These are phyloP conservation scores for Actinomortierella wolfii DNA, from an alignment of 371 early-diverging fungal species.

Conservation along the genomic window DNA sequence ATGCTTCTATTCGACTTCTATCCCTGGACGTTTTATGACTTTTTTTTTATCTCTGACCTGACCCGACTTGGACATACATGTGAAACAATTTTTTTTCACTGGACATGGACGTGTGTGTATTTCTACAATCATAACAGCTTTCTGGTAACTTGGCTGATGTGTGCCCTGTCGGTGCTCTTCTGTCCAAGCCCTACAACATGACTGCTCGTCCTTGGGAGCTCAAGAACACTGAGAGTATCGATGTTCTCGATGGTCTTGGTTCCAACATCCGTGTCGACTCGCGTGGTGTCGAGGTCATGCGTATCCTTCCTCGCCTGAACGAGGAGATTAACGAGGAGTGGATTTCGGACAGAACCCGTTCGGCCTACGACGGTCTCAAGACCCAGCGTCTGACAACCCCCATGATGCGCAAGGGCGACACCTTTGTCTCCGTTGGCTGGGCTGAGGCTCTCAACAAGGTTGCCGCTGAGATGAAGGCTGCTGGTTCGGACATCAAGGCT, in stretches of 20 bases:
- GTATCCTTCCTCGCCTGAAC: slow-evolving; percentile 92
- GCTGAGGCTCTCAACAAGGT: slow-evolving; percentile 83
- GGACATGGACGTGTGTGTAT: background rate
- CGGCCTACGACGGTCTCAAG: slow-evolving; percentile 94
- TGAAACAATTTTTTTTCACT: background rate
- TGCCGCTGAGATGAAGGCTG: slow-evolving; percentile 63
- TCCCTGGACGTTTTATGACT: background rate
- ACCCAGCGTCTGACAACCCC: slow-evolving; percentile 94
- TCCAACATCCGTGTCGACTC: slow-evolving; percentile 96
- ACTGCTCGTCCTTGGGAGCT: slow-evolving; percentile 97
- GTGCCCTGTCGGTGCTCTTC: slow-evolving; percentile 98
- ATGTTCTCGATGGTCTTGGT: slow-evolving; percentile 94
- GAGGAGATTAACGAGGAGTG: slow-evolving; percentile 98
- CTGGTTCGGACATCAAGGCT: slow-evolving; percentile 74
- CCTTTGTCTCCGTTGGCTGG: slow-evolving; percentile 88
- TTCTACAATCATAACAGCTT: slow-evolving; percentile 54
- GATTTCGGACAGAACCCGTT: slow-evolving; percentile 98
- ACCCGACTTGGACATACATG: background rate
- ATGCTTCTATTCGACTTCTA: background rate
- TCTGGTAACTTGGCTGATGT: slow-evolving; percentile 97
- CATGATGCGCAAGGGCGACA: slow-evolving; percentile 82
- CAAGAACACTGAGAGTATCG: slow-evolving; percentile 93
- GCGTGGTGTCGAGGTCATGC: slow-evolving; percentile 96
- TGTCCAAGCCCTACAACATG: slow-evolving; percentile 96
- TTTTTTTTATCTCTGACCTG: background rate